Base-by-base conservation (phyloP, 495 filamentous ascomycete species). In the Zalerion maritima region DNA sequence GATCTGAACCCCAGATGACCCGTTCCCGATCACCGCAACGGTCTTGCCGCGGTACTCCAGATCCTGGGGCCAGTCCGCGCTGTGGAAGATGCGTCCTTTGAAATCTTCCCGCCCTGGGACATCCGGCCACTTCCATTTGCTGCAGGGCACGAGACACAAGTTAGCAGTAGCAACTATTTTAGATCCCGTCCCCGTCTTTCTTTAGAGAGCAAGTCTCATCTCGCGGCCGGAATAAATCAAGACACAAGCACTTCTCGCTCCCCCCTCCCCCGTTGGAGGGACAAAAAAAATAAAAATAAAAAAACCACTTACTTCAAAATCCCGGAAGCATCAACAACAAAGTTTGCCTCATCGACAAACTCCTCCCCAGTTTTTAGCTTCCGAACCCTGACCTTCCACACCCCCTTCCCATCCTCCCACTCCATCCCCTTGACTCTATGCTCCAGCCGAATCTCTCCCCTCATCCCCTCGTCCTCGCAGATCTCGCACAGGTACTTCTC, bases 121-220 rank as follows among this genome's bases (percentile, higher is more conserved):
- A 26, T 69, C 64, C 3, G 31, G 77, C 75, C 40, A 81, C 49
- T 41, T 78, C 76, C 50, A 70, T 54, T 76, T 59, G 36, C 75
- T 68, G 28, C 21, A 31, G 28, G 5, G 11, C 54, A 63, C n/a
- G n/a, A n/a, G n/a, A n/a, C n/a, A n/a, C 25, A 23, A 18, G 28
- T 58, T 32, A 56, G 51, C 14, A 14, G n/a, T 16, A n/a, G 21
- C 2, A 9, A 9, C 12, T 7, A 11, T 8, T 17, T 18, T n/a
- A 18, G 18, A 5, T 9, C 9, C 4, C 23, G 4, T n/a, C n/a
- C n/a, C n/a, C n/a, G n/a, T n/a, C n/a, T n/a, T n/a, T n/a, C n/a
- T n/a, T n/a, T n/a, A n/a, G n/a, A n/a, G n/a, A n/a, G n/a, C n/a
- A n/a, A n/a, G n/a, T n/a, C n/a, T n/a, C n/a, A n/a, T n/a, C n/a